Conservation (phyloP, 108 stramenopile species). For the Cyclotella baltica region DNA sequence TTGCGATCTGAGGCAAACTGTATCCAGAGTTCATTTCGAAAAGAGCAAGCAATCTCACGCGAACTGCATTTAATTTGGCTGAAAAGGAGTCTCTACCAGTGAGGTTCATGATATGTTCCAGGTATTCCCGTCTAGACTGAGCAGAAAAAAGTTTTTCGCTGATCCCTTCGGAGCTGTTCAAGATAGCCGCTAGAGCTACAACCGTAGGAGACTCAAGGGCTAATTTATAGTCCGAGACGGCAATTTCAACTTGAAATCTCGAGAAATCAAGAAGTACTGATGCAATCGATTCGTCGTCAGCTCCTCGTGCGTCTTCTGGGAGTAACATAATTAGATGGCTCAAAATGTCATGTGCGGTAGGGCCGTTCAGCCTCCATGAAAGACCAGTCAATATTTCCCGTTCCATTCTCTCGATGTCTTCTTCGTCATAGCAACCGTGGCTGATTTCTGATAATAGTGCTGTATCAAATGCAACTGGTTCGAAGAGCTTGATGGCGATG, state of each 20-base stretch:
- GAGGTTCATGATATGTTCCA: constrained; percentile 7
- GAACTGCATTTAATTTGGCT: constrained; percentile 19
- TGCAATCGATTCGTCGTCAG: constrained; percentile 2
- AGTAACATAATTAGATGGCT: constrained; percentile 34
- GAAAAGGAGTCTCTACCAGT: constrained; percentile 25
- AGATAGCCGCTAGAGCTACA: constrained; percentile 46
- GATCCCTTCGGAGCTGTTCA: constrained; percentile 50
- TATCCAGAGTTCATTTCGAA: constrained; percentile 26
- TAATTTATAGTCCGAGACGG: constrained; percentile 36
- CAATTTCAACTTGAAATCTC: constrained; percentile 48
- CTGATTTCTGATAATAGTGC: constrained; percentile 64
- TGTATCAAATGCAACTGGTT: constrained; percentile 69
- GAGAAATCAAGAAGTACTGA: constrained; percentile 33
- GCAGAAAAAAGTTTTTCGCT: constrained; percentile 16
- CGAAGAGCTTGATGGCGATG: constrained; percentile 84
- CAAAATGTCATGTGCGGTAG: constrained; percentile 46
- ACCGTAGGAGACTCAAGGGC: constrained; percentile 22
- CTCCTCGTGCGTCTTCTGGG: constrained; percentile 6
- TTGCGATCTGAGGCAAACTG: constrained; percentile 26
- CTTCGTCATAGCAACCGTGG: constrained; percentile 55
- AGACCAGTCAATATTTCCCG: constrained; percentile 47
- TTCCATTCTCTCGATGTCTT: constrained; percentile 69
- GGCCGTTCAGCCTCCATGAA: constrained; percentile 47
- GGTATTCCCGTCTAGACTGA: constrained; percentile 7
- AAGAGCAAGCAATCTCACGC: constrained; percentile 10